Evolutionary conservation across 805 yeast species (phyloP), one percentile per base, ranked within the genome.

Genomic region (Candida lessepsii): DNA sequence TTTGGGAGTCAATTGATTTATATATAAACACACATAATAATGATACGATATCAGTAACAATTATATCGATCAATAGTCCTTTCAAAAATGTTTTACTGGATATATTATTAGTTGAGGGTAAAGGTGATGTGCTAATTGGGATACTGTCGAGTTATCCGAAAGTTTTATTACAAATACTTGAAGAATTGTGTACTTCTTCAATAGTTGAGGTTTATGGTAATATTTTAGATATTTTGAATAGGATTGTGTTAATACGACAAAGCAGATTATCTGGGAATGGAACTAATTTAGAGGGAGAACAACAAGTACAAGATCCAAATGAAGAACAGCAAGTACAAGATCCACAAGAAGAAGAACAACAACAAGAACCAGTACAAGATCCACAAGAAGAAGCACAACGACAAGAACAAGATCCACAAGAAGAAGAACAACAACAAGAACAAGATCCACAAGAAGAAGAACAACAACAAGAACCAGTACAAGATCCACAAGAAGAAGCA

Each of bases 101-200:
- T 11, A 34, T 39, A 8, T 17, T 39, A 11, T 16, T 39, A 11
- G 34, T 39, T 16, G 26, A 13, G 2, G 14, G 4, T 7, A 26
- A 28, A 3, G 26, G 26, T 9, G 14, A 37, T 3, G 29, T 34
- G 21, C 25, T 38, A 2, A 31, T 38, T n/a, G 19, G 30, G 5
- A 33, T 39, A 10, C 33, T 25, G 13, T 39, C 42, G 2, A 18
- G 16, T 10, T 39, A 33, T 33, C 6, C 34, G 5, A 20, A 33
- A 13, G 26, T 39, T 10, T 18, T 33, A 9, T 3, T 34, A 3
- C 42, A 39, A 13, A 16, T 39, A 3, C 29, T 39, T 17, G 42
- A 39, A 14, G 19, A 33, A 14, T 21, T 28, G 11, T 31, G 18
- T 27, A 14, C 18, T 15, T 19, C 18, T 16, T 9, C 32, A 2